Evolutionary conservation across 169 alveolate species (phyloP), one percentile per base, ranked within the genome.

Genomic region (Babesia bovis): DNA sequence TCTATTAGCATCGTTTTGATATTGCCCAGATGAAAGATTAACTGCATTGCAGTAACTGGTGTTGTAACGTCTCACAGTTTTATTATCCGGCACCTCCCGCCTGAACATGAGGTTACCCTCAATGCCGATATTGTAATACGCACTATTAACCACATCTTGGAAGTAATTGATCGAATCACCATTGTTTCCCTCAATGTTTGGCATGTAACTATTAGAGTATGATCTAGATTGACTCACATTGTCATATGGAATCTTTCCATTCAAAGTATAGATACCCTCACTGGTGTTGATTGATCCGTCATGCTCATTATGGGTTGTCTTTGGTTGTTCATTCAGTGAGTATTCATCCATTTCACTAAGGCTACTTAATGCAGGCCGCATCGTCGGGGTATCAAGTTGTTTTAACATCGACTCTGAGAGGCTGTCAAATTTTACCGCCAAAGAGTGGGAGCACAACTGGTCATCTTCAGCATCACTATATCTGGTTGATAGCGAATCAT

Each of bases 341-440:
- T 38, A 7, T 9, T 38, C 7, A 38, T 38, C 45, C 13, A 7
- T 38, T 13, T 38, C 45, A 13, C 7, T 38, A 13, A 7, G 13
- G 7, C 17, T 9, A 1, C 47, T 73, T 17, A n/a, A 1, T 5
- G 25, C 3, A 25, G 72, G 56, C n/a, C 26, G 44, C 61, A 81
- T 25, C 25, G 28, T 21, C 21, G 88, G 88, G n/a, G 84, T 71
- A 40, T 81, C 88, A 35, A 81, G 23, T 51, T 81, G 88, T 66
- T 72, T 81, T 65, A 71, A 52, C 82, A 81, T 58, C 1, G 83
- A 53, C 38, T 71, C 84, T 0, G 66, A 63, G 25, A 81, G 78
- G 5, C 66, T 38, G 17, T 81, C 72, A 55, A 81, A 50, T 57
- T 65, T 67, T 21, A 58, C 26, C 36, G 36, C 50, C 41, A 69